A percentile compares a stretch with the other conserved stretches of the same genome.
phyloP scores from a whole-genome alignment of 2,329 filamentous ascomycete genomes.

The Colletotrichum sidae region DNA sequence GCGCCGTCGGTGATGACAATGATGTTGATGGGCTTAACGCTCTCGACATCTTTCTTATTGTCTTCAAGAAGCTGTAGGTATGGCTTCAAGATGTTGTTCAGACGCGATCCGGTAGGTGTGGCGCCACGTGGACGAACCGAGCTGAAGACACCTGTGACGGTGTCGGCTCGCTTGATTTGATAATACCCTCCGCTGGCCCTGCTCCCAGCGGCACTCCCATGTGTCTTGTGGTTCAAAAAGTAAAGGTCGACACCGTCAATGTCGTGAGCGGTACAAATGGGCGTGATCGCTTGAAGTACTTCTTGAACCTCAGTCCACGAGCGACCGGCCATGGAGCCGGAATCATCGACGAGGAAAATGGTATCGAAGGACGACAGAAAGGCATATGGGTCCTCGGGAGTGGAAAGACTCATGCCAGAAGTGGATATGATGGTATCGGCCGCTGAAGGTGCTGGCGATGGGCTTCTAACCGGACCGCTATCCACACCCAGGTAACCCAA shows the following conservation, averaged over 20 bases:
- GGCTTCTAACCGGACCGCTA: conserved; percentile 24
- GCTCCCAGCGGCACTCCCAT: conserved; percentile 46
- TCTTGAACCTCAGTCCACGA: conserved; percentile 80
- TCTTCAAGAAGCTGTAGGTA: conserved; percentile 67
- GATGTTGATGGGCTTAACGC: conserved; percentile 84
- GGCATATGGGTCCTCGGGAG: conserved; percentile 74
- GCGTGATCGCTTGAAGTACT: conserved; percentile 79
- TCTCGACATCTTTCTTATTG: conserved; percentile 53
- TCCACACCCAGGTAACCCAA: conserved; percentile 27
- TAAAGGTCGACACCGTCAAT: conserved; percentile 89
- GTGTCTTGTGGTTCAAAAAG: conserved; percentile 80
- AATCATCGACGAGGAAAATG: conserved; percentile 91
- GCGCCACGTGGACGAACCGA: conserved; percentile 70
- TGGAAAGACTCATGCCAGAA: conserved; percentile 46
- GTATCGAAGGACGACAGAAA: conserved; percentile 88
- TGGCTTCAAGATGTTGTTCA: conserved; percentile 77
- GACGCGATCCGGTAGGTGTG: conserved; percentile 80
- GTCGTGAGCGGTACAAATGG: conserved; percentile 85
- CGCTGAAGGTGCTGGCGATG: conserved; percentile 40
- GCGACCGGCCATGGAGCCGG: conserved; percentile 83
- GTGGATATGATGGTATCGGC: conserved; percentile 24
- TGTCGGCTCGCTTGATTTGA: conserved; percentile 68
- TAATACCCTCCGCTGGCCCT: conserved; percentile 67
- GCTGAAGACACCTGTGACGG: conserved; percentile 78
- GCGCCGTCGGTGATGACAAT: conserved; percentile 94